Evolutionary conservation across 2,329 filamentous ascomycete species (phyloP), one percentile per base, ranked within the genome.

Genomic region (Colletotrichum graminicola): DNA sequence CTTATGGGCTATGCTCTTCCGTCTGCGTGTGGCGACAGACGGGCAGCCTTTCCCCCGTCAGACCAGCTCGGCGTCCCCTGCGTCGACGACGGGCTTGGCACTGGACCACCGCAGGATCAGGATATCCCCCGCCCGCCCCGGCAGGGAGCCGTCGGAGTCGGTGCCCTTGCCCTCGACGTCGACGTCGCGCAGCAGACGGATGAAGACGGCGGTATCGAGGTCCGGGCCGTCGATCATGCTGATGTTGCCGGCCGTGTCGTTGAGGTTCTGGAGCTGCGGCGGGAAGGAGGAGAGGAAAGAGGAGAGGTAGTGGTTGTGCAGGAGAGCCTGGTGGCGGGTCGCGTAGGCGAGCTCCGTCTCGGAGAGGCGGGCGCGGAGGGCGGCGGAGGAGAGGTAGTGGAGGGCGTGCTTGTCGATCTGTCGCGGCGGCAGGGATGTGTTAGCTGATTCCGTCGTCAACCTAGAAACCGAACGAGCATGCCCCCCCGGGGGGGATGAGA

Each of bases 201-300:
- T 90, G 80, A 99, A 98, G 2, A 98, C 95, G 10, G 94, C 94
- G 2, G 89, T 87, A 72, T 96, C 93, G 59, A 90, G 83, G 79
- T 98, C 96, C 0, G 96, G 96, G 2, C 89, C 86, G 78, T 97
- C 94, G 39, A 98, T 90, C 96, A 99, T 99, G 82, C 89, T 94
- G 67, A 95, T 91, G 12, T 95, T 95, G 39, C 94, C 95, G 0
- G 93, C 91, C 18, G 93, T 93, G 83, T 99, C 96, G 82, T 98
- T 97, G 65, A 99, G 84, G 75, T 94, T 91, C 80, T 95, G 92
- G 76, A 99, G 81, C 56, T 89, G 86, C 18, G 89, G 83, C 0
- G 96, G 96, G 76, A 99, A 98, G 16, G 92, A 90, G 0, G 87
- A 88, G 21, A 99, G 86, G 78, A 99, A 99, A 1, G 93, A 95